Percentiles rank a stretch among this genome's conserved stretches.
Evolutionary conservation across 2,329 filamentous ascomycete genomes (phyloP).

Genomic region (Davidsoniella virescens): DNA sequence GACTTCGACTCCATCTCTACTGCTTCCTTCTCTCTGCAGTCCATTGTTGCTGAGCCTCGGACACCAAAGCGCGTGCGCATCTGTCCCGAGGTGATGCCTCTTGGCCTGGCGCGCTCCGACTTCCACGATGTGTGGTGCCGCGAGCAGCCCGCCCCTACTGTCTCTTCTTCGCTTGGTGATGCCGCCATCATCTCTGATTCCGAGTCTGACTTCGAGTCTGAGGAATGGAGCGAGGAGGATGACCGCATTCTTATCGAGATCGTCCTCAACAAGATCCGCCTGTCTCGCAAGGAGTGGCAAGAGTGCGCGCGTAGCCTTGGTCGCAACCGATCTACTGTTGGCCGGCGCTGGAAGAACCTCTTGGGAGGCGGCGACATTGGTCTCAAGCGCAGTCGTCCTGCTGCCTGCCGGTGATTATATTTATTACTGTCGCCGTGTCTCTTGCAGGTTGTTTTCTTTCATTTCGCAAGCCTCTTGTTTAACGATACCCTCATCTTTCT

Average conservation of each 20-base stretch:
- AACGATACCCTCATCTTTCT: constrained; percentile 5
- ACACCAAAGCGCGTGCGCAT: constrained; percentile 46
- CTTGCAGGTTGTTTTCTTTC: neutral
- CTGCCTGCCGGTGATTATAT: neutral
- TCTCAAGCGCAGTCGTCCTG: constrained; percentile 28
- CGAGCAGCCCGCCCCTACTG: constrained; percentile 1
- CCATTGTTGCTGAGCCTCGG: constrained; percentile 21
- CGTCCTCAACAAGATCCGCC: constrained; percentile 48
- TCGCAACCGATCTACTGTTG: constrained; percentile 40
- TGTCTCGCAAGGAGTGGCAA: constrained; percentile 49
- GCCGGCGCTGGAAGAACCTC: constrained; percentile 46
- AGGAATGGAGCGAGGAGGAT: constrained; percentile 45
- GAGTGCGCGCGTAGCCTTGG: constrained; percentile 49
- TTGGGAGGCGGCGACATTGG: constrained; percentile 43
- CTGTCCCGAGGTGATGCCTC: constrained; percentile 42
- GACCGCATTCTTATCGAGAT: constrained; percentile 51
- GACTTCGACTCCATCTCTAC: constrained; percentile 12
- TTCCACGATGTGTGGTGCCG: constrained; percentile 28
- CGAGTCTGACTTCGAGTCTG: constrained; percentile 27
- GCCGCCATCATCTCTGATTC: constrained; percentile 13
- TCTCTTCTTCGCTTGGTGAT: constrained; percentile 11
- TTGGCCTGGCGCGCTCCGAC: constrained; percentile 41
- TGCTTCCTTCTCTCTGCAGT: constrained; percentile 12
- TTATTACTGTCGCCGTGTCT: too few species aligned
- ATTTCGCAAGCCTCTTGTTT: neutral